Evolutionary conservation across 176 grass and related monocot species (phyloP).

Genomic region (Sorghum bicolor): Sorghum_bicolor_NCBIv3 NC_012872.2:63881501-63882000

Average conservation of each 20-base stretch:
- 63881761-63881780: neutral
- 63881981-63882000: neutral
- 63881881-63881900: neutral
- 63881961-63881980: neutral
- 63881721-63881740: neutral
- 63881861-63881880: neutral
- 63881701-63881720: neutral
- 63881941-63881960: neutral
- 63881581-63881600: neutral
- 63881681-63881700: neutral
- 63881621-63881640: neutral
- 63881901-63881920: neutral
- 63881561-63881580: neutral
- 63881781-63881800: neutral
- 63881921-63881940: neutral
- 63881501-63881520: too few relatives aligned
- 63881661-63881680: neutral
- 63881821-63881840: neutral
- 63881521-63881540: too few relatives aligned
- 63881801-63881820: neutral
- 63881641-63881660: neutral
- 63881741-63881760: neutral
- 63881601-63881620: neutral
- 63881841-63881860: neutral
- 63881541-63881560: too few relatives aligned